Evolutionary conservation across 2,329 filamentous ascomycete genomes (phyloP).

Genomic region (Ophiocordyceps camponoti-saundersi): DNA sequence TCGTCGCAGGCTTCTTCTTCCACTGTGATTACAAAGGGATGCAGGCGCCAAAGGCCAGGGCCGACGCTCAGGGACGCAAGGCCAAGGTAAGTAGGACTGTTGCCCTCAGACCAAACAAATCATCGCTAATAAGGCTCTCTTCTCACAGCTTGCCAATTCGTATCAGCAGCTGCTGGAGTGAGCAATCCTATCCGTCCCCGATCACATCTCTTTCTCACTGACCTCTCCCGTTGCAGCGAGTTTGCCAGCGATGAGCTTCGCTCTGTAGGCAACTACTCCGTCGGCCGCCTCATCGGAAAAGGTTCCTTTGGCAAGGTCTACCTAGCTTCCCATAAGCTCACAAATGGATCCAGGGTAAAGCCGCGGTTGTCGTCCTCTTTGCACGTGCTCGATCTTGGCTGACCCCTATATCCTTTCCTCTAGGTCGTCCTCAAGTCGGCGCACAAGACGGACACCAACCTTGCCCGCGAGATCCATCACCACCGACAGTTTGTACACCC

Average conservation of each 20-base stretch:
- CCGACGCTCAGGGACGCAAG: conserved; percentile 42
- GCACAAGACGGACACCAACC: conserved; percentile 86
- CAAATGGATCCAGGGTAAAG: conserved; percentile 83
- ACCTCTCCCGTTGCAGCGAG: conserved; percentile 41
- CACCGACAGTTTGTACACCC: conserved; percentile 96
- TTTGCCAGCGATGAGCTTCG: conserved; percentile 84
- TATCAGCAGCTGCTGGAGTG: conserved; percentile 94
- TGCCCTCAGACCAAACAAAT: too few relatives aligned
- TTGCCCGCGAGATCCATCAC: conserved; percentile 94
- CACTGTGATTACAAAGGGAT: conserved; percentile 16
- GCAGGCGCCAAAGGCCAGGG: conserved; percentile 37
- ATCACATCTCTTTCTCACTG: background rate
- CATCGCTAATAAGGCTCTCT: background rate
- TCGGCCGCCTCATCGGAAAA: conserved; percentile 87
- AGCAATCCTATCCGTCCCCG: conserved; percentile 16
- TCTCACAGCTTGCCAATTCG: conserved; percentile 69
- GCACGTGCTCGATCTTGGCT: conserved; percentile 7
- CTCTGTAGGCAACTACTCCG: conserved; percentile 84
- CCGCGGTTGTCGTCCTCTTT: background rate
- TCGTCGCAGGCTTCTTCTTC: background rate
- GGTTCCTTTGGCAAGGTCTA: conserved; percentile 98
- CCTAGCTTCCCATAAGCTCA: conserved; percentile 88
- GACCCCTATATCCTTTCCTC: background rate
- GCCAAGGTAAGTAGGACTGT: conserved; percentile 28
- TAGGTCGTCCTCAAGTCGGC: conserved; percentile 97